phyloP scores from a whole-genome alignment of 805 yeast genomes.

The Kodamaea kaohsiungensis region DNA sequence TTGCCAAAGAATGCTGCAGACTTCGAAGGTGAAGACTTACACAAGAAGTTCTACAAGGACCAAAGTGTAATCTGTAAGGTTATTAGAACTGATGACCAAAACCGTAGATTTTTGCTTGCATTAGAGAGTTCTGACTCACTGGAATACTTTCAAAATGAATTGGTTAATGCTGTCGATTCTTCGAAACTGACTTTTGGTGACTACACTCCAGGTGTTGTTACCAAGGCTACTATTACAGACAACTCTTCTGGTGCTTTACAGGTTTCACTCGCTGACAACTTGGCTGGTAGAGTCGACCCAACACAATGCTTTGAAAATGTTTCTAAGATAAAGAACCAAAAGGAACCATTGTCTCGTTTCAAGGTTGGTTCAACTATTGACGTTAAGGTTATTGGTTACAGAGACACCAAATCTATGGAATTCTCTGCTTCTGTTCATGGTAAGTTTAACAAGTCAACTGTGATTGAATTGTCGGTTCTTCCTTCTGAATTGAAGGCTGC shows the following conservation, averaged over 20 bases:
- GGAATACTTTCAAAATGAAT: slow-evolving; percentile 26
- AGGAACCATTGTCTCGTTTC: slow-evolving; percentile 60
- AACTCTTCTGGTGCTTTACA: slow-evolving; percentile 59
- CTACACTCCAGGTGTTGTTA: slow-evolving; percentile 56
- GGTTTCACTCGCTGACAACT: slow-evolving; percentile 72
- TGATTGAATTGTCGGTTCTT: slow-evolving; percentile 65
- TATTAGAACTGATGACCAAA: slow-evolving; percentile 64
- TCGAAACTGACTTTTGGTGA: slow-evolving; percentile 51
- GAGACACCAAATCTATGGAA: slow-evolving; percentile 66
- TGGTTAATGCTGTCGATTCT: slow-evolving; percentile 62
- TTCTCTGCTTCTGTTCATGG: slow-evolving; percentile 65
- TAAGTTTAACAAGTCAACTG: slow-evolving; percentile 51
- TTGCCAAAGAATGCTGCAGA: slow-evolving; percentile 67
- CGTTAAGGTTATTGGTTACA: slow-evolving; percentile 74
- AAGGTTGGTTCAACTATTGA: slow-evolving; percentile 56
- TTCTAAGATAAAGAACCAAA: slow-evolving; percentile 51
- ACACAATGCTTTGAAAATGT: slow-evolving; percentile 63
- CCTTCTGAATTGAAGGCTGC: slow-evolving; percentile 38
- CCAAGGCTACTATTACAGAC: slow-evolving; percentile 61
- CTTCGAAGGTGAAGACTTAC: slow-evolving; percentile 44
- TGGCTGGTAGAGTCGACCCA: slow-evolving; percentile 77
- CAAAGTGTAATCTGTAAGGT: slow-evolving; percentile 76
- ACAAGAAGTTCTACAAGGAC: slow-evolving; percentile 54
- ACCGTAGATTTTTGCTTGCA: slow-evolving; percentile 69
- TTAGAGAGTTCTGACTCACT: slow-evolving; percentile 40